Base-by-base conservation (phyloP, 1,284 basidiomycete species). In the Cutaneotrichosporon sp. region DNA sequence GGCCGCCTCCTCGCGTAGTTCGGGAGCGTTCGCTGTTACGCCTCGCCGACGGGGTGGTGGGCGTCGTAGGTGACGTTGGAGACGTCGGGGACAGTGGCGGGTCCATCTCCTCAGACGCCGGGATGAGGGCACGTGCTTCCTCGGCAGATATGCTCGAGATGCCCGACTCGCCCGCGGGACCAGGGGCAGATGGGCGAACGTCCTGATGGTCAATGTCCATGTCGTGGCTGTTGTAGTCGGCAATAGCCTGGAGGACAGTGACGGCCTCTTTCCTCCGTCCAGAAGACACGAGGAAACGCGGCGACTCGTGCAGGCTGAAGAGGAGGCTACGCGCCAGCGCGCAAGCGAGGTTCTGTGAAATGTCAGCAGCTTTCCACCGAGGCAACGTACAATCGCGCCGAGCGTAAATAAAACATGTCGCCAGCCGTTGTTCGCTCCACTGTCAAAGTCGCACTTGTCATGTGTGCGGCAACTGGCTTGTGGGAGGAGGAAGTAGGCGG, bases 281-380 rank as follows among this genome's bases (percentile, higher is more conserved):
- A 0, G 86, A 85, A 41, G 90, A 84, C 12, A 92, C 89, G 51
- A 97, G 84, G 66, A 85, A 94, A 34, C 90, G 83, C 9, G 94
- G 92, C 0, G 90, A 94, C 75, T 98, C 94, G 69, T 94, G 85
- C 15, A 98, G 77, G 9, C 84, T 83, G 79, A 97, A 96, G 71
- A 97, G 85, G 9, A 88, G 77, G 58, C 94, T 88, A 15, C 93
- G 86, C 3, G 84, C 84, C 20, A 88, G 68, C 67, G 92, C 91
- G 84, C 97, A 94, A 2, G 79, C 72, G 14, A 93, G 76, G 14
- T 92, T 97, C 88, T 94, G 67, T 8, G 7, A 48, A 54, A 34
- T 59, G 56, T 18, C 15, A 21, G 4, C 18, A 2, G 15, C 13
- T 35, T 13, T n/a, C 8, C 17, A 26, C 2, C 2, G 22, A 2